Evolutionary conservation across 352 stramenopile genomes (phyloP).

Genomic region (Phytophthora pisi): DNA sequence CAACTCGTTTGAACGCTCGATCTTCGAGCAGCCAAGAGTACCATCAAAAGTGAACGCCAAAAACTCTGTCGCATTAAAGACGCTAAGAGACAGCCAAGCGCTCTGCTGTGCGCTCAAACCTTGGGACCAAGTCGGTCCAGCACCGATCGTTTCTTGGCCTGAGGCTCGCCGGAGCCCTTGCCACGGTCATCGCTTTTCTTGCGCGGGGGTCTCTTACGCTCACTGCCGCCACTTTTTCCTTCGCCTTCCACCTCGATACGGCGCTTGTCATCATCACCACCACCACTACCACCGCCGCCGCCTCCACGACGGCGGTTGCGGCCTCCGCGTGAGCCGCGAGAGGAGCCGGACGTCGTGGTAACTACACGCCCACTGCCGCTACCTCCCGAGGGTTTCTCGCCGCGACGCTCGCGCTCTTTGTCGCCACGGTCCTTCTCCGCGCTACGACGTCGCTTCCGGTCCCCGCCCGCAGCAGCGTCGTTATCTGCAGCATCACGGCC

Average conservation of each 20-base stretch:
- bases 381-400: slow-evolving; percentile 21
- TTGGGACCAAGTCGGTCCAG: slow-evolving; percentile 83
- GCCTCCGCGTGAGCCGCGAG: slow-evolving; percentile 37
- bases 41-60: background rate
- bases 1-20: too few species aligned
- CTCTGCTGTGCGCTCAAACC: slow-evolving; percentile 34
- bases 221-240: slow-evolving; percentile 36
- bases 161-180: slow-evolving; percentile 59
- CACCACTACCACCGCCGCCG: slow-evolving; percentile 28
- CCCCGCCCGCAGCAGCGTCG: slow-evolving; percentile 9
- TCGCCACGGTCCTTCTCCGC: slow-evolving; percentile 20
- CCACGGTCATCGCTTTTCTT: slow-evolving; percentile 55
- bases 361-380: slow-evolving; percentile 51
- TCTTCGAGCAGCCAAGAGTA: background rate
- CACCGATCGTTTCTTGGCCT: slow-evolving; percentile 84
- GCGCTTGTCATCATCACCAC: slow-evolving; percentile 46
- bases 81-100: background rate
- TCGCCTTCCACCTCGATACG: slow-evolving; percentile 64
- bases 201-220: slow-evolving; percentile 32
- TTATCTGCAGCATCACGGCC: slow-evolving; percentile 41
- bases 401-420: slow-evolving; percentile 17
- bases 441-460: slow-evolving; percentile 41
- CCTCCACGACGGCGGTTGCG: slow-evolving; percentile 42
- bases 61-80: background rate
- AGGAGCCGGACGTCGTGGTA: slow-evolving; percentile 42